Evolutionary conservation across 805 yeast genomes (phyloP), one percentile per base, ranked within the genome.

Genomic region (Torulaspora maleeae): DNA sequence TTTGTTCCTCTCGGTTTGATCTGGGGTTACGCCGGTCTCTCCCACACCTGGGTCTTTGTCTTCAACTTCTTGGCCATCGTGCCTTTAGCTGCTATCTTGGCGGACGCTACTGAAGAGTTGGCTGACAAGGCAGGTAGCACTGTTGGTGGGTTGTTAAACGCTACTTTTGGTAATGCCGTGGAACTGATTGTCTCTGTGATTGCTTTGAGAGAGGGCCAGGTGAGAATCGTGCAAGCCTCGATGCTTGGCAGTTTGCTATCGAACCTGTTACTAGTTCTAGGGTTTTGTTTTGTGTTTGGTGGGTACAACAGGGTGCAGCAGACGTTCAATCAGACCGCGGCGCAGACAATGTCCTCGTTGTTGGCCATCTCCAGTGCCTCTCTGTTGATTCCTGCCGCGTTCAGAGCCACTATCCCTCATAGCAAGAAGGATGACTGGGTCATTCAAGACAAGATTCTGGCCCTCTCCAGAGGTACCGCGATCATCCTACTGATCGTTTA

Each of bases 101-200:
- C 96, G 0, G 88, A 75, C 68, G 95, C 96, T 33, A 93, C 99
- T 4, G 99, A 93, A 66, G 95, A 89, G 59, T 73, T 93, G 45
- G 80, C 96, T 35, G 86, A 79, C 47, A 82, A 84, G 52, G 88
- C 88, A 27, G 97, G 98, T 49, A 86, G 88, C 59, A 90, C 97
- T 8, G 54, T 91, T 19, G 98, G 99, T 11, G 98, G 98, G 0
- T 74, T 93, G 52, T 74, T 93, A 59, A 93, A 93, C 68, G 99
- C 99, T 2, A 90, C 98, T 8, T 87, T 93, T 64, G 99, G 99
- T 48, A 93, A 93, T 65, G 98, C 98, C 2, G 96, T 93, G 17
- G 99, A 93, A 70, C 79, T 93, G 49, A 93, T 93, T 65, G 98
- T 93, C 28, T 86, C 96, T 1, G 73, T 93, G 22, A 88, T 93